phyloP scores from a whole-genome alignment of 768 basidiomycete species.

The Paxillus ammoniavirescens region DNA sequence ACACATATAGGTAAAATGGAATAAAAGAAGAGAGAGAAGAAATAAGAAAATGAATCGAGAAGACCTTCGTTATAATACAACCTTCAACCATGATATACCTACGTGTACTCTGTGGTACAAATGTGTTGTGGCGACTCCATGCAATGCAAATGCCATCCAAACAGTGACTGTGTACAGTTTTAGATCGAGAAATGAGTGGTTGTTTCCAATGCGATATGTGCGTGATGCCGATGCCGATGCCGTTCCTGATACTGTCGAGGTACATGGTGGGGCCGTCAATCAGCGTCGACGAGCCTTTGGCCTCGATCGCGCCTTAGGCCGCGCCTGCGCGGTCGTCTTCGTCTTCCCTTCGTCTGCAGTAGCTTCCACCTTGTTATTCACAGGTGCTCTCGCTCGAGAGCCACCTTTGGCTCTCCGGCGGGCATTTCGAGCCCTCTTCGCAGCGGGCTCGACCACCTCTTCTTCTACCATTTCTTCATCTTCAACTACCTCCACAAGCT shows the following conservation, averaged over 20 bases:
- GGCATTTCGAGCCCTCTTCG: conserved; percentile 20
- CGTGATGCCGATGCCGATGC: conserved; percentile 19
- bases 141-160: conserved; percentile 4
- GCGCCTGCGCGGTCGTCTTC: conserved; percentile 22
- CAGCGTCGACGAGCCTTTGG: conserved; percentile 30
- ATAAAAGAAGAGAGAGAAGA: background rate
- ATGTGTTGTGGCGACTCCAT: background rate
- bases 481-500: conserved; percentile 8
- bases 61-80: conserved; percentile 18
- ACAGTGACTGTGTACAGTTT: conserved; percentile 17
- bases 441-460: conserved; percentile 10
- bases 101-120: conserved; percentile 2
- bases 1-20: conserved; percentile 9
- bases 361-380: conserved; percentile 15
- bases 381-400: conserved; percentile 15
- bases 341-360: conserved; percentile 14
- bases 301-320: conserved; percentile 31
- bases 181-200: conserved; percentile 20
- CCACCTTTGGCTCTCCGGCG: conserved; percentile 23
- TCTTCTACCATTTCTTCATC: conserved; percentile 14
- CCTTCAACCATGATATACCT: conserved; percentile 10
- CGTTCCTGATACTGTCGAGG: conserved; percentile 13
- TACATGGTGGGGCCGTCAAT: conserved; percentile 11
- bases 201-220: conserved; percentile 20
- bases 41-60: conserved; percentile 7